These are phyloP conservation scores for Leccinum disarticulatum DNA, from an alignment of 768 basidiomycete genomes.

Conservation along the genomic window DNA sequence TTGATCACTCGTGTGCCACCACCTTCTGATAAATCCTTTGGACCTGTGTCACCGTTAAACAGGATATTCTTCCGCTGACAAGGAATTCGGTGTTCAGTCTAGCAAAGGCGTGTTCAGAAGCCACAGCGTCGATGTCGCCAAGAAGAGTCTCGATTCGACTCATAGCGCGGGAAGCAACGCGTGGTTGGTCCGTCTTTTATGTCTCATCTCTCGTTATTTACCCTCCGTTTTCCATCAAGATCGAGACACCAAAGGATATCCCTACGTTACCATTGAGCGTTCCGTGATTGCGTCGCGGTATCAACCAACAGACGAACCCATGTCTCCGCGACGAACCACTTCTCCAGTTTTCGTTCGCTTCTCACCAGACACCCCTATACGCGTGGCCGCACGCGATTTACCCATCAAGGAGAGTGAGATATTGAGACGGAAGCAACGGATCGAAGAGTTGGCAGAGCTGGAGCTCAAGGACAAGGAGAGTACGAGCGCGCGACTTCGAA, in stretches of 20 bases:
- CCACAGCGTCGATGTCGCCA: too few species aligned
- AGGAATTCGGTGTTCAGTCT: conserved; percentile 34
- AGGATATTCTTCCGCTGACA: conserved; percentile 22
- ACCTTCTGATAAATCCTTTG: conserved; percentile 15
- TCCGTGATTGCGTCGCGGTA: conserved; percentile 64
- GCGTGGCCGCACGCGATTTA: too few species aligned
- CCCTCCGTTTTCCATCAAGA: conserved; percentile 34
- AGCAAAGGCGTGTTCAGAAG: background rate
- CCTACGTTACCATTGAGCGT: conserved; percentile 67
- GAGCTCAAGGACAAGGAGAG: too few species aligned
- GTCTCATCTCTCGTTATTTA: background rate
- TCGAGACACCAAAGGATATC: conserved; percentile 56
- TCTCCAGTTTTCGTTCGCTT: conserved; percentile 37
- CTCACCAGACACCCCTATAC: too few species aligned
- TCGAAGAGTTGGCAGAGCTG: too few species aligned
- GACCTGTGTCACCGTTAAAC: conserved; percentile 24
- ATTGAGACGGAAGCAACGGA: too few species aligned
- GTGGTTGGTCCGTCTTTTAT: conserved; percentile 34
- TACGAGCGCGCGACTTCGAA: conserved; percentile 48
- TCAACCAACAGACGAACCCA: conserved; percentile 43
- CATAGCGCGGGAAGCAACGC: too few species aligned
- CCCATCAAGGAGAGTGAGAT: too few species aligned
- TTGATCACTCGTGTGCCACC: conserved; percentile 20
- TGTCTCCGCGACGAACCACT: conserved; percentile 39
- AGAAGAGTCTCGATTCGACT: too few species aligned